Evolutionary conservation across 371 early-diverging fungal species (phyloP), one percentile per base, ranked within the genome.

Genomic region (Syncephalastrum sp.): DNA sequence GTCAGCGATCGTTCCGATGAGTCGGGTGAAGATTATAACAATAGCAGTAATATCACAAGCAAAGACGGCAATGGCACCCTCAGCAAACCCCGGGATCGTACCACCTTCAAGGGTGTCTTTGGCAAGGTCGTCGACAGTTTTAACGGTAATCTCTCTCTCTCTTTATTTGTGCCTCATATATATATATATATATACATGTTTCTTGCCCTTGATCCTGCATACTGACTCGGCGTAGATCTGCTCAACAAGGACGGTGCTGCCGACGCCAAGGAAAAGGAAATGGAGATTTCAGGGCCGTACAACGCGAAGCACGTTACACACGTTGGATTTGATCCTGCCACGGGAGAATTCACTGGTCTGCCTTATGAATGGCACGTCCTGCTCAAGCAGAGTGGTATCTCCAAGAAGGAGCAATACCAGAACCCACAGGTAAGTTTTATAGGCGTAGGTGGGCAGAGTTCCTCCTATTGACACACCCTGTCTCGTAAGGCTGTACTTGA

Each of bases 221-320:
- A 15, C 24, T 54, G 54, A 29, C 19, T 29, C 29, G 17, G 29
- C n/a, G 23, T 74, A 87, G 85, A 85, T 65, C 59, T 88, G 50
- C 69, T 85, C 16, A 80, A 83, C 49, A 83, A 83, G 57, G 74
- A 74, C 44, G 71, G 67, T 53, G 68, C 73, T 25, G 54, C 67
- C 8, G 74, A 63, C 45, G 52, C 60, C 42, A 63, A 71, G 50
- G 75, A 74, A 63, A 90, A 88, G 64, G 90, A 89, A 65, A 84
- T 90, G 63, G 93, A 91, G 67, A 98, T 98, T 55, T 96, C 96
- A 5, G 88, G 91, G 13, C 98, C 98, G 13, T 98, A 94, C 73
- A 97, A 97, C 68, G 93, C 97, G 13, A 90, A 94, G 42, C 98
- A 98, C 72, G 82, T 96, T 57, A 95, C 95, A 13, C 99, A 95